Conservation (phyloP, 176 grass and related monocot species). For the Raddia distichophylla region DNA sequence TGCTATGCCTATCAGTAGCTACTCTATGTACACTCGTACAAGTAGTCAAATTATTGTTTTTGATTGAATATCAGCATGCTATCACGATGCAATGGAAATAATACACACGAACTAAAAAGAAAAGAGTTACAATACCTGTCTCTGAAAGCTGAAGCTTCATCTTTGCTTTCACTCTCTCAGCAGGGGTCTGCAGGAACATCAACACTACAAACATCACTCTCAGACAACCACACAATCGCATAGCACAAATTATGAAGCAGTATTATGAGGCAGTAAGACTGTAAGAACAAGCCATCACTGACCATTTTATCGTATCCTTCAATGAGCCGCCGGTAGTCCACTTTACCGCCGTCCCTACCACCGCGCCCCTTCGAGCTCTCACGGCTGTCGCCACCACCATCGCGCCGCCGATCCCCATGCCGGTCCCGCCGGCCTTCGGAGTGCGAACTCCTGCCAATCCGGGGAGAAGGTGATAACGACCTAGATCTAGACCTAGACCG, state of each 20-base stretch:
- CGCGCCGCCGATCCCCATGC: conserved; percentile 43
- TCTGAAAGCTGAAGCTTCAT: conserved; percentile 95
- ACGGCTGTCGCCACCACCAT: conserved; percentile 22
- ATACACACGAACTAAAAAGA: neutral
- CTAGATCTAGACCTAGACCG: conserved; percentile 35
- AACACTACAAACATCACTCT: neutral
- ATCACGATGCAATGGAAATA: neutral
- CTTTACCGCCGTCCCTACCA: conserved; percentile 40
- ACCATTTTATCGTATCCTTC: conserved; percentile 89
- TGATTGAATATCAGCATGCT: neutral
- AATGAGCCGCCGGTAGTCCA: conserved; percentile 80
- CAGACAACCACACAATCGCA: neutral
- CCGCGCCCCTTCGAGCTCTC: conserved; percentile 50
- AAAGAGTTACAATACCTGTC: conserved; percentile 47
- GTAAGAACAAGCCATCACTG: conserved; percentile 21
- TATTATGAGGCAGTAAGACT: neutral
- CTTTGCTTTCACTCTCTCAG: conserved; percentile 94
- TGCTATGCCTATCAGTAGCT: neutral
- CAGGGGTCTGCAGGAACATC: conserved; percentile 70
- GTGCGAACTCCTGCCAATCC: conserved; percentile 45
- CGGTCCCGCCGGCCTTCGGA: conserved; percentile 29
- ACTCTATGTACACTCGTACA: neutral
- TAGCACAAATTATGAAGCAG: neutral
- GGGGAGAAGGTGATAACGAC: conserved; percentile 34
- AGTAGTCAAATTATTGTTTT: neutral